Conservation (phyloP, 2,329 filamentous ascomycete species). For the Chaetothyriales sp. region DNA sequence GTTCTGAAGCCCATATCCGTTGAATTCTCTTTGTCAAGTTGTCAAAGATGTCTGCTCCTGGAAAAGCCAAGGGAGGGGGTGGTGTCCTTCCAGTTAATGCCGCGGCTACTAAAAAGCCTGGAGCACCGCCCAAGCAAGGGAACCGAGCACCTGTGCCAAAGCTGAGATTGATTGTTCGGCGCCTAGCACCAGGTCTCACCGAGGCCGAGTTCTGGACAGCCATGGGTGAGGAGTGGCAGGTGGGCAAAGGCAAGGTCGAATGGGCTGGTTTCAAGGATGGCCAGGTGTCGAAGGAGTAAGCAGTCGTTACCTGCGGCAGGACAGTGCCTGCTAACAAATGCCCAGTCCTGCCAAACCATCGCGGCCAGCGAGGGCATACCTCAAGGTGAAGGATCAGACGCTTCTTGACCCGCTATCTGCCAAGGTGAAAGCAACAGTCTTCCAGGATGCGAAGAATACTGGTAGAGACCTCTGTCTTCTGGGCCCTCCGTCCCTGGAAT, state of each 20-base stretch:
- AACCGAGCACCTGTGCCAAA: slow-evolving; percentile 41
- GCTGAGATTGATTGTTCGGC: slow-evolving; percentile 71
- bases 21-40: neutral
- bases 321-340: neutral
- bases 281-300: slow-evolving; percentile 75
- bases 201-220: slow-evolving; percentile 59
- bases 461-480: slow-evolving; percentile 58
- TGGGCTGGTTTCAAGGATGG: slow-evolving; percentile 62
- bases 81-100: slow-evolving; percentile 41
- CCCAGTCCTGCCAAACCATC: slow-evolving; percentile 71
- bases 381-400: slow-evolving; percentile 63
- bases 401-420: slow-evolving; percentile 56
- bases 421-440: slow-evolving; percentile 52
- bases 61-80: slow-evolving; percentile 29
- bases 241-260: slow-evolving; percentile 68
- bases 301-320: slow-evolving; percentile 6
- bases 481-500: slow-evolving; percentile 67
- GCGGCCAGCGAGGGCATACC: slow-evolving; percentile 62
- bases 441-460: slow-evolving; percentile 72
- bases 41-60: neutral
- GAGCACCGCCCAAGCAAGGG: slow-evolving; percentile 20
- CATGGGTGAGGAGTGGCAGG: slow-evolving; percentile 68
- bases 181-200: slow-evolving; percentile 75
- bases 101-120: slow-evolving; percentile 33
- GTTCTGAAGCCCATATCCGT: neutral